Base-by-base conservation (phyloP, 2,329 filamentous ascomycete genomes). In the Exophiala xenobiotica region DNA sequence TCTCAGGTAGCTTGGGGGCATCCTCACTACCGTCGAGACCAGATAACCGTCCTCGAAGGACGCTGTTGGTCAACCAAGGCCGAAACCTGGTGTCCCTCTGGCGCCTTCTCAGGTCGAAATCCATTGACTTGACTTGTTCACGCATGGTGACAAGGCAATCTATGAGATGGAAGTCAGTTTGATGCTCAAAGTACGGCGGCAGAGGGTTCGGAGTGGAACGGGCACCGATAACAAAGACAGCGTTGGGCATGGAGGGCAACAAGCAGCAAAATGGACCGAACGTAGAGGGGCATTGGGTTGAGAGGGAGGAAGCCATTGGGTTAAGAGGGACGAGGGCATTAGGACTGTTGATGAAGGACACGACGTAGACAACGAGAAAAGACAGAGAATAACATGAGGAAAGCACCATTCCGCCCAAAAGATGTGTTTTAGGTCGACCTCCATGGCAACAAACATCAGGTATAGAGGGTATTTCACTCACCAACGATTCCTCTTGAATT, bases 11-110 rank as follows among this genome's bases (percentile, higher is more conserved):
- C 18, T 35, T 43, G 24, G 54, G 54, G 50, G 50, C 54, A 54
- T 51, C 54, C 44, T 16, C 19, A 33, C 37, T 16, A 26, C 14
- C 46, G 22, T 47, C 40, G 46, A 44, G 31, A 27, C 47, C 54
- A 49, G 47, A 42, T 24, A 37, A 51, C 46, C 38, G 37, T 47
- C 50, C 18, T 49, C 54, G 51, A 27, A 57, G 46, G 31, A 51
- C 47, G 29, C 54, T 57, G 33, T 51, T 51, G 47, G 33, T 51
- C 54, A 57, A 46, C 54, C 54, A 54, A 42, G 54, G 54, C 35
- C 54, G 50, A 48, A 51, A 26, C 54, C 54, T 50, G 51, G 54
- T 27, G 35, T 50, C 51, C 50, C 54, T 41, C 47, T 33, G 37
- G 16, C 26, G 29, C 51, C 33, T 53, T 47, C 54, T 53, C 43